Conservation (phyloP, 2,329 filamentous ascomycete species). For the Endothia cerciana region DNA sequence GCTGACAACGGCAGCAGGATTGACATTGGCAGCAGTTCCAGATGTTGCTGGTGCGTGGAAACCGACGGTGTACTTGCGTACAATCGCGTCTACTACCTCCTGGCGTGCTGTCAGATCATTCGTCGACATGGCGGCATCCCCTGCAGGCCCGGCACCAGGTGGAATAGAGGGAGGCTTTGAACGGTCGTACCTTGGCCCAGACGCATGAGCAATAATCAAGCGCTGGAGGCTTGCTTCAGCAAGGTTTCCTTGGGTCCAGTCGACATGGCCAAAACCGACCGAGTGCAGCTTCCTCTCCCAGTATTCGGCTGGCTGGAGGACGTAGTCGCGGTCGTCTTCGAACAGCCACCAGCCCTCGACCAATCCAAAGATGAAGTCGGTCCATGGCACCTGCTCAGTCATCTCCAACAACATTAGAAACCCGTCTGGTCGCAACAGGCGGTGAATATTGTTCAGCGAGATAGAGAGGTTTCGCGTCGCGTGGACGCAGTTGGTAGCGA, state of each 20-base stretch:
- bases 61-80: slow-evolving; percentile 25
- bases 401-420: slow-evolving; percentile 42
- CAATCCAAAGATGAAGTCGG: slow-evolving; percentile 42
- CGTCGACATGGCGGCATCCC: too few species aligned
- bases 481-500: slow-evolving; percentile 41
- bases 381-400: slow-evolving; percentile 36
- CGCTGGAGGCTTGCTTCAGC: slow-evolving; percentile 36
- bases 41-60: not conserved
- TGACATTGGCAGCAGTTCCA: too few species aligned
- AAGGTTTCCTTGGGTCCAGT: slow-evolving; percentile 35
- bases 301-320: slow-evolving; percentile 27
- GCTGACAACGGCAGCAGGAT: too few species aligned
- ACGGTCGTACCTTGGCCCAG: not conserved
- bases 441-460: slow-evolving; percentile 31
- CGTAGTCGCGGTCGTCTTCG: slow-evolving; percentile 36
- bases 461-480: slow-evolving; percentile 37
- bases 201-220: slow-evolving; percentile 35
- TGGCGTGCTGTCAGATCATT: not conserved
- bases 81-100: slow-evolving; percentile 3
- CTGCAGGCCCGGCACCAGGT: too few species aligned
- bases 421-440: slow-evolving; percentile 39
- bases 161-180: slow-evolving; percentile 5
- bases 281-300: slow-evolving; percentile 36
- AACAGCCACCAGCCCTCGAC: slow-evolving; percentile 47
- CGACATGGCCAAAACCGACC: slow-evolving; percentile 36